phyloP scores from a whole-genome alignment of 495 filamentous ascomycete genomes.

The Apodospora peruviana region DNA sequence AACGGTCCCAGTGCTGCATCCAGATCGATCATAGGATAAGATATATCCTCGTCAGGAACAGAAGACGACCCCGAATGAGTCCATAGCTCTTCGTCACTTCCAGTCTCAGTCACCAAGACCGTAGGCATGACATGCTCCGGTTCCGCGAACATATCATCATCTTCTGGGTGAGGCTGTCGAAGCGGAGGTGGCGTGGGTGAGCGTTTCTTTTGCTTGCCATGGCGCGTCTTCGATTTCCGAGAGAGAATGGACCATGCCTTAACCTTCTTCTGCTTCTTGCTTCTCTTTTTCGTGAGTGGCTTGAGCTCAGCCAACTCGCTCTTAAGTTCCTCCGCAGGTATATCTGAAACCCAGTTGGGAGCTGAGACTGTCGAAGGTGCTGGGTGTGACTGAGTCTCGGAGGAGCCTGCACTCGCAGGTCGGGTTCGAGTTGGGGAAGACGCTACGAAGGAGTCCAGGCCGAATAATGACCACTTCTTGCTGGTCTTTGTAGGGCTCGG shows the following conservation, averaged over 20 bases:
- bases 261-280: conserved; percentile 72
- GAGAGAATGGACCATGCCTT: conserved; percentile 71
- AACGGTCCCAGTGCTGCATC: conserved; percentile 95
- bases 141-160: conserved; percentile 11
- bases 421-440: conserved; percentile 37
- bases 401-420: conserved; percentile 32
- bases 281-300: conserved; percentile 42
- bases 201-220: conserved; percentile 36
- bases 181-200: conserved; percentile 36
- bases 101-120: conserved; percentile 20
- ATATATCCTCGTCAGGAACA: conserved; percentile 46
- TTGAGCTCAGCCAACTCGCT: conserved; percentile 11
- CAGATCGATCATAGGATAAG: conserved; percentile 82
- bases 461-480: conserved; percentile 52
- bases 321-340: neutral
- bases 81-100: conserved; percentile 19
- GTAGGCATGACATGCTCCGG: conserved; percentile 20
- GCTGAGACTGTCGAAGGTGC: conserved; percentile 6
- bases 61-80: conserved; percentile 8
- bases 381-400: conserved; percentile 25
- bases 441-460: conserved; percentile 39
- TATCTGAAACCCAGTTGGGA: conserved; percentile 10
- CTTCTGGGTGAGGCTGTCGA: conserved; percentile 13
- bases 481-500: conserved; percentile 41
- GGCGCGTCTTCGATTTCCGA: conserved; percentile 50